Conservation (phyloP, 2,329 filamentous ascomycete genomes). For the Leptographium wingfieldii region DNA sequence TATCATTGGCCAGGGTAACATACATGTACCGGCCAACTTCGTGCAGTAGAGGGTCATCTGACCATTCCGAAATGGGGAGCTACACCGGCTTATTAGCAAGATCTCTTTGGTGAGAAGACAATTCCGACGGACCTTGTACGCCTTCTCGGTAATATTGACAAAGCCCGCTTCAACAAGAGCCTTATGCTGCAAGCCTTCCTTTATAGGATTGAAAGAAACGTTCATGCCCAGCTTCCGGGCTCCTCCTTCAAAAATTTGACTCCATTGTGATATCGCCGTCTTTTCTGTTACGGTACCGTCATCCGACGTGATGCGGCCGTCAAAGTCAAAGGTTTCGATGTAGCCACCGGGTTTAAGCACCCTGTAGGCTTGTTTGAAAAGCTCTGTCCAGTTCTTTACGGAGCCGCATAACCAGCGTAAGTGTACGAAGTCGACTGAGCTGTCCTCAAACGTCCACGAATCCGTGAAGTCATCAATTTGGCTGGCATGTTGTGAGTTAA, state of each 20-base stretch:
- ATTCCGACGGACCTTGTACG: too few species aligned
- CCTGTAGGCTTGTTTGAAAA: slow-evolving; percentile 26
- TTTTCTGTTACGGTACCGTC: slow-evolving; percentile 13
- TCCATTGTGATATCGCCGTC: slow-evolving; percentile 12
- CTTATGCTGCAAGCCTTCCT: slow-evolving; percentile 37
- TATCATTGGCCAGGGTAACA: too few species aligned
- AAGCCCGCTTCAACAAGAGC: slow-evolving; percentile 43
- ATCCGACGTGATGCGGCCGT: slow-evolving; percentile 10
- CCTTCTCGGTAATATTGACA: slow-evolving; percentile 28
- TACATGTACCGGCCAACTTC: too few species aligned
- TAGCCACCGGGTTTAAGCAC: slow-evolving; percentile 16
- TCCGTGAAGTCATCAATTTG: slow-evolving; percentile 48
- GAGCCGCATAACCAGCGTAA: slow-evolving; percentile 40
- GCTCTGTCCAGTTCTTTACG: slow-evolving; percentile 35
- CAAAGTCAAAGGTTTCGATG: slow-evolving; percentile 12
- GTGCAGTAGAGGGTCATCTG: too few species aligned
- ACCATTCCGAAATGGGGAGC: too few species aligned
- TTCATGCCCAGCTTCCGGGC: slow-evolving; percentile 28
- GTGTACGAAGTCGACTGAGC: slow-evolving; percentile 47
- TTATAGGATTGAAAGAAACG: slow-evolving; percentile 32
- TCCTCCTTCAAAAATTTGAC: slow-evolving; percentile 17
- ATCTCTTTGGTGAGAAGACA: too few species aligned
- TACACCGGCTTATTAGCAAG: too few species aligned
- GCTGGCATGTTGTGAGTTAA: background rate
- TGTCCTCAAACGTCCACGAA: slow-evolving; percentile 30